Percentiles rank a stretch among this genome's conserved stretches.
phyloP scores from a whole-genome alignment of 1,139 yeast genomes.

The Geotrichum cucujoidarum region DNA sequence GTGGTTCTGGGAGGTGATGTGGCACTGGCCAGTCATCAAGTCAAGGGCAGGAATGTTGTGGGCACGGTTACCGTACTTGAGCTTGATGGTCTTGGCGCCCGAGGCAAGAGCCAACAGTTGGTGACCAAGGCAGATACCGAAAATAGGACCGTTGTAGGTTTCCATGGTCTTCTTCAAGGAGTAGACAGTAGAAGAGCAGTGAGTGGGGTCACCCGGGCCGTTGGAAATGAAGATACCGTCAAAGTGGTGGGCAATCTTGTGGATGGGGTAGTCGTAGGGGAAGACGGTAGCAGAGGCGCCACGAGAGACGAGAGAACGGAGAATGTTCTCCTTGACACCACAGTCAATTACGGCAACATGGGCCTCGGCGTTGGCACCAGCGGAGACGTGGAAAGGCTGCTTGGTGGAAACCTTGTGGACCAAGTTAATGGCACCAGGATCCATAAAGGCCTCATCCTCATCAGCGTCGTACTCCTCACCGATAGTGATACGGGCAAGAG shows the following conservation, averaged over 20 bases:
- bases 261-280: conserved; percentile 92
- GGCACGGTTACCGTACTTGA: conserved; percentile 97
- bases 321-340: conserved; percentile 95
- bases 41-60: conserved; percentile 97
- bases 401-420: conserved; percentile 94
- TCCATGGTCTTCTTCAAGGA: conserved; percentile 71
- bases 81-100: conserved; percentile 87
- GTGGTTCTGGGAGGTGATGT: conserved; percentile 96
- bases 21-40: conserved; percentile 83
- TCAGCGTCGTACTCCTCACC: conserved; percentile 90
- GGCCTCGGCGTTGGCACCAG: conserved; percentile 48
- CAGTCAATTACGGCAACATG: conserved; percentile 94
- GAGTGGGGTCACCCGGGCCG: conserved; percentile 98
- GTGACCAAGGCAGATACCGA: conserved; percentile 96
- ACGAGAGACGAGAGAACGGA: conserved; percentile 86
- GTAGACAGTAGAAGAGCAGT: conserved; percentile 74
- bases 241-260: conserved; percentile 83
- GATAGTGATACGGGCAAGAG: conserved; percentile 80
- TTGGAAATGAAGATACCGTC: conserved; percentile 94
- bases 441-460: conserved; percentile 85
- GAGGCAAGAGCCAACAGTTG: conserved; percentile 91
- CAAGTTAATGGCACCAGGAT: conserved; percentile 86
- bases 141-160: conserved; percentile 71
- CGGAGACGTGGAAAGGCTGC: conserved; percentile 83
- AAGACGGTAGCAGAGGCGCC: conserved; percentile 95